Evolutionary conservation across 2,329 filamentous ascomycete species (phyloP), one percentile per base, ranked within the genome.

Genomic region (Botrytis cinerea): DNA sequence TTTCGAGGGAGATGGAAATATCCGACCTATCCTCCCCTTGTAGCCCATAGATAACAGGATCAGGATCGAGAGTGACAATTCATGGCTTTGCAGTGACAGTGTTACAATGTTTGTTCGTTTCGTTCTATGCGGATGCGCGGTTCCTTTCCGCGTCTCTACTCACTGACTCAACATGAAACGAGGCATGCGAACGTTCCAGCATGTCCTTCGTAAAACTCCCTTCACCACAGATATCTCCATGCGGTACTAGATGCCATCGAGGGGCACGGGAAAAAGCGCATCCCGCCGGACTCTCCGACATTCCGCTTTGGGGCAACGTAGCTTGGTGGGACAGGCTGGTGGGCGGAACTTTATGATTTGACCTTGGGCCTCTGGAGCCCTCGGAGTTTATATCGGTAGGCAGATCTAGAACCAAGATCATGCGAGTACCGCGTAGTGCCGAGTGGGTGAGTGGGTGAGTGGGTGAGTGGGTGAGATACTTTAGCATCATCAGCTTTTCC

Each of bases 301-400:
- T 71, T 70, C 69, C 69, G 57, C 68, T 22, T n/a, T n/a, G 46
- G 46, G 25, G 20, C 14, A 25, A 40, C 22, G 14, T 54, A 54
- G n/a, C 51, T 22, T 35, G 28, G 43, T 32, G 28, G 61, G 6
- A 64, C n/a, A 32, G 28, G 28, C 28, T 28, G 28, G 28, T 28
- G 28, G 18, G 40, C 38, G 51, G 67, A 35, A 35, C 35, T 48
- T 35, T 8, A 25, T 14, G 48, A 51, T 51, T 51, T 51, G 48
- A 51, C 48, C 28, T 59, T 59, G 28, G 18, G 28, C 28, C 28
- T 68, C 38, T 18, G 18, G 10, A 67, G 22, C n/a, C 45, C 28
- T n/a, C 59, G 20, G 59, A 25, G 28, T 28, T 28, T 28, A 28
- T 28, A 28, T 28, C 28, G 28, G 28, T 28, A 28, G 28, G 14